Evolutionary conservation across 2,329 filamentous ascomycete species (phyloP), one percentile per base, ranked within the genome.

Genomic region (Aspergillus tamarii): DNA sequence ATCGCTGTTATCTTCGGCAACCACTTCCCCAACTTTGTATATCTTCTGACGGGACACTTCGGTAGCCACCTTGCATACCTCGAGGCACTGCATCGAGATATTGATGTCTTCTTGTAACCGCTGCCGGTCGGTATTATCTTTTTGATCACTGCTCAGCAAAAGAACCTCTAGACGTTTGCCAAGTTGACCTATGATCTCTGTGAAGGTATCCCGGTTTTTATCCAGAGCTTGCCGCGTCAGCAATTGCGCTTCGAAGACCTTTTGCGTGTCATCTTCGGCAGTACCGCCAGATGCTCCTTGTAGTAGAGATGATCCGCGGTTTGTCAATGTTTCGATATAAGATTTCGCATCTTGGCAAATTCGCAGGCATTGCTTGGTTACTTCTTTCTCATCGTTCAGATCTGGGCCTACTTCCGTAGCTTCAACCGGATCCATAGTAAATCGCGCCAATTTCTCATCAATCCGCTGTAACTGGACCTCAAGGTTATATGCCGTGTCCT

Each of bases 331-430:
- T 59, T 76, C 67, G 57, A 81, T 73, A 66, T 74, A 77, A 53
- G 70, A 73, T 57, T 62, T 74, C 11, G 78, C 77, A 62, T 76
- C 69, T 73, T 80, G 70, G 65, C 77, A 81, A 57, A 81, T 76
- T 36, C 69, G 73, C 66, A 81, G 74, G 63, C 77, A 81, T 67
- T 78, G 76, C 60, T 73, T 64, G 54, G 76, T 80, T 57, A 80
- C 74, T 39, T 63, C 73, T 71, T 68, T 74, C 65, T 81, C 76
- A 61, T 81, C 74, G 36, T 73, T 62, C 36, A 81, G 70, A 61
- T 80, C 70, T 48, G 74, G 69, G 46, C 59, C 68, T 62, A 62
- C 65, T 32, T 67, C 66, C 50, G 67, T 66, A 57, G 63, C 43
- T 41, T 60, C 60, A 46, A 59, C 60, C 26, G 67, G 69, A 67